Base-by-base conservation (phyloP, 1,284 basidiomycete species). In the Pisolithus thermaeus region DNA sequence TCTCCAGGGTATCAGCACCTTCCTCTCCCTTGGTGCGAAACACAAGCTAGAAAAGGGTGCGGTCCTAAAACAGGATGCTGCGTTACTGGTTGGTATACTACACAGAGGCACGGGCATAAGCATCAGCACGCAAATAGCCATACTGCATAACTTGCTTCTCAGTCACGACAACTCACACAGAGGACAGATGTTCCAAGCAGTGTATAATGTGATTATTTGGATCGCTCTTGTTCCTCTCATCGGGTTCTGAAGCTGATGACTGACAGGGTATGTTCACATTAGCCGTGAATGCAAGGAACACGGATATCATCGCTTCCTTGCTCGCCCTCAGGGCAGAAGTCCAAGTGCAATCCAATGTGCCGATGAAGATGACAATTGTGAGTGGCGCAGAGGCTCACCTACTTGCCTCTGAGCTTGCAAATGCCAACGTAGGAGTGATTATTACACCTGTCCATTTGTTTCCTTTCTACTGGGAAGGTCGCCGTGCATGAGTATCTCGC, bases 251-350 rank as follows among this genome's bases (percentile, higher is more conserved):
- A 30, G 4, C 23, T 4, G 14, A 43, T 9, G 41, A n/a, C 11
- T 43, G 41, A 41, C 50, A 77, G 67, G 80, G 84, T 28, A 59
- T 72, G 35, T 54, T 81, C 12, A 77, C 82, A 9, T 63, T 89
- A 41, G 79, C 86, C 2, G 70, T 87, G 20, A 68, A 76, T 2
- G 76, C 76, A 0, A 68, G 77, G 57, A 80, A 77, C 52, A 88
- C 87, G 9, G 88, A 94, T 66, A 72, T 86, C 44, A 93, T 95
- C 47, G 85, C 87, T 0, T 83, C 87, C 7, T 69, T 96, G 16
- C 70, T 96, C 35, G 66, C 76, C 14, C 73, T 96, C 53, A 92
- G 92, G 75, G 73, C 75, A 55, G 83, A 91, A 57, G 76, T 89
- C 16, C 88, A 91, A 54, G 58, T 59, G 0, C 58, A 61, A 11